Evolutionary conservation across 495 filamentous ascomycete species (phyloP), one percentile per base, ranked within the genome.

Genomic region (Apiosordaria backusii): DNA sequence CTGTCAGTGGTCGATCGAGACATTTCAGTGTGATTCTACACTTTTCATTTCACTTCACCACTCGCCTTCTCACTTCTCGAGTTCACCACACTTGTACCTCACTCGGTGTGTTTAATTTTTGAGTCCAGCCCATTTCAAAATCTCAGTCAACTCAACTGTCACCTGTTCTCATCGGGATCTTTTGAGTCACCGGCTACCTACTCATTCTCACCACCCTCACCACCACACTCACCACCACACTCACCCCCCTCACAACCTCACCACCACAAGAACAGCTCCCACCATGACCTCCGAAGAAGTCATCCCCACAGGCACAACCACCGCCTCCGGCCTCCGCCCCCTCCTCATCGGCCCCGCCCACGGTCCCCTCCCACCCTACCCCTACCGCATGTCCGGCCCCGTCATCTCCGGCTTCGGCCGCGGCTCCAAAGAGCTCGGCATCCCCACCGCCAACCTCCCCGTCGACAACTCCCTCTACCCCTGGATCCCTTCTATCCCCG

Each of bases 381-480:
- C 95, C 0, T 81, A 97, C 67, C 85, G 81, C 58, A 85, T 97
- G 74, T 87, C 87, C 52, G 95, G 95, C 6, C 84, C 86, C 58
- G 92, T 99, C 18, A 91, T 98, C 71, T 88, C 90, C 74, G 95
- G 95, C 50, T 98, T 97, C 78, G 95, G 95, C 19, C 88, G 95
- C 54, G 95, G 95, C 53, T 93, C 89, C 75, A 94, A 91, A 80
- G 92, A 96, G 84, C 88, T 99, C 65, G 92, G 94, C 64, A 97
- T 98, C 77, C 95, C 95, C 3, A 99, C 95, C 0, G 95, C 95
- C 71, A 99, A 99, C 80, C 93, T 99, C 68, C 93, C 95, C 52
- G 83, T 96, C 64, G 87, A 89, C 63, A 45, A 87, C 9, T 78
- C 91, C 45, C 71, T 66, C 35, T 84, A 88, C 45, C 87, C 88